phyloP scores from a whole-genome alignment of 1,284 basidiomycete genomes.

The Cystobasidium sp. region DNA sequence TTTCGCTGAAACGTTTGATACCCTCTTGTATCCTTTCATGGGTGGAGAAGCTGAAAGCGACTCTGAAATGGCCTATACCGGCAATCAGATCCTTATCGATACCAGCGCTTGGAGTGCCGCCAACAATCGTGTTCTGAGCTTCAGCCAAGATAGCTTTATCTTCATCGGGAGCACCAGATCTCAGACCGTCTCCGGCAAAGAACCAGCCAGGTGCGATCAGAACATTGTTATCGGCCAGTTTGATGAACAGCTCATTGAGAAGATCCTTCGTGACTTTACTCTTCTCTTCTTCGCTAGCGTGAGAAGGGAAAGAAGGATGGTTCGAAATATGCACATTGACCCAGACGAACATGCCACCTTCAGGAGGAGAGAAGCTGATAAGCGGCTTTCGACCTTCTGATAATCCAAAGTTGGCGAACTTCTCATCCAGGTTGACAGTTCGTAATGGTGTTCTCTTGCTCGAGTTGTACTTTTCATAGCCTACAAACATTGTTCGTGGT shows the following conservation, averaged over 20 bases:
- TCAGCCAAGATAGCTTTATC: neutral
- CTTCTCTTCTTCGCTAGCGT: slow-evolving; percentile 53
- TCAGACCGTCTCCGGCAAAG: slow-evolving; percentile 60
- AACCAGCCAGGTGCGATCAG: slow-evolving; percentile 67
- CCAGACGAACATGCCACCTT: slow-evolving; percentile 53
- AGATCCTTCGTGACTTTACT: slow-evolving; percentile 58
- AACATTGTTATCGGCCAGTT: slow-evolving; percentile 67
- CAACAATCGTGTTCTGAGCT: slow-evolving; percentile 5
- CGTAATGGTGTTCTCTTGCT: slow-evolving; percentile 42
- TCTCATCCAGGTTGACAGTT: slow-evolving; percentile 44
- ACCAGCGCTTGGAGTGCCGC: slow-evolving; percentile 9
- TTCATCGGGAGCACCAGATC: slow-evolving; percentile 23
- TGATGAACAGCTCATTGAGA: slow-evolving; percentile 65
- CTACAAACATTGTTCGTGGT: slow-evolving; percentile 28
- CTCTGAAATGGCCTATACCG: slow-evolving; percentile 65
- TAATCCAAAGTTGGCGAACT: slow-evolving; percentile 30
- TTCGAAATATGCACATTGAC: slow-evolving; percentile 66
- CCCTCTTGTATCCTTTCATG: slow-evolving; percentile 61
- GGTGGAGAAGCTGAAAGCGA: slow-evolving; percentile 67
- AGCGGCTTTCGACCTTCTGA: slow-evolving; percentile 41
- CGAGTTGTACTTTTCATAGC: slow-evolving; percentile 42
- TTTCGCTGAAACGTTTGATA: slow-evolving; percentile 60
- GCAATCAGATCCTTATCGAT: slow-evolving; percentile 48
- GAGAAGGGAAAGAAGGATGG: slow-evolving; percentile 61
- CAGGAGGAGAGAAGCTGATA: slow-evolving; percentile 49